Evolutionary conservation across 176 grass and related monocot genomes (phyloP), one percentile per base, ranked within the genome.

Genomic region (Tillandsia leiboldiana): DNA sequence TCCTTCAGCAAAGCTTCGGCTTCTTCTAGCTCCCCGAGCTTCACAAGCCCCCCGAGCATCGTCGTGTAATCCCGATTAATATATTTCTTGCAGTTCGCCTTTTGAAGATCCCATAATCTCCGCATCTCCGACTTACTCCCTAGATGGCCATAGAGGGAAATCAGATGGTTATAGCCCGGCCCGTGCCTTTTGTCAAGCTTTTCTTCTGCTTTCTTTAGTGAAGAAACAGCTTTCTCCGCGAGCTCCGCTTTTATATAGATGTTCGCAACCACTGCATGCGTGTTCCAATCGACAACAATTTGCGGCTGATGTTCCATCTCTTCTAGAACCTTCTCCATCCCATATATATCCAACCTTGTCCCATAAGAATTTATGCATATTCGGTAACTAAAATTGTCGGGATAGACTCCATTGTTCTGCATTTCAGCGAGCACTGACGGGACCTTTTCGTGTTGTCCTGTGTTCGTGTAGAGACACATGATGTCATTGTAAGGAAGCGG

Each of bases 301-400:
- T 91, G 78, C 53, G 92, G 92, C 73, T 96, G 88, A 56, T 78
- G 77, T 50, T 91, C 92, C 88, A 96, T 96, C 79, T 91, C 81
- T 78, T 91, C 83, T 12, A 96, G 61, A 64, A 75, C 72, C 49
- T 82, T 96, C 72, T 91, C 88, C 88, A 96, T 80, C 14, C 78
- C 80, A 57, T 79, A 71, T 63, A 89, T 80, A 79, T 96, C 92
- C n/a, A 85, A 87, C 52, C 58, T 77, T 22, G 7, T 61, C 12
- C 92, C 92, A 59, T 89, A 96, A 29, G 92, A 88, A 75, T 86
- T 87, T 11, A 87, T 91, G 73, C 88, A 96, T 65, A 89, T 89
- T 78, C 78, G 86, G 61, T 96, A 96, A 63, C 88, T 96, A 54
- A 88, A 96, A 69, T 88, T 88, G 71, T 91, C 80, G 53, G 92